A percentile compares a stretch with the other conserved stretches of the same genome.
Conservation (phyloP, 768 basidiomycete species). For the Pulveroboletus sp. region DNA sequence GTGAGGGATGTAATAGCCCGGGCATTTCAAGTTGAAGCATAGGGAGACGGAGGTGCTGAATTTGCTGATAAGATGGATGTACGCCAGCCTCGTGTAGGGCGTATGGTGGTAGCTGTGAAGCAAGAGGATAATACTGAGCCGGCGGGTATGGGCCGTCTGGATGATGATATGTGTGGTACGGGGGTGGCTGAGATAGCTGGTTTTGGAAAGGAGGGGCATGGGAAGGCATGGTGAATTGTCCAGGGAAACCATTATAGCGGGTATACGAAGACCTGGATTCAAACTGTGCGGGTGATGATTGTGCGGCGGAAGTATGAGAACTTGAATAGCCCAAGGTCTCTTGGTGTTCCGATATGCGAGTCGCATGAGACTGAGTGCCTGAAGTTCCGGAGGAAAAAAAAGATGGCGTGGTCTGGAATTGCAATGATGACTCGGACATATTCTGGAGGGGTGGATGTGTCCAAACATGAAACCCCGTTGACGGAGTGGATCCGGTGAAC, state of each 20-base stretch:
- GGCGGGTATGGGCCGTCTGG: constrained; percentile 40
- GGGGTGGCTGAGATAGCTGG: constrained; percentile 31
- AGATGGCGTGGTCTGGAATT: constrained; percentile 5
- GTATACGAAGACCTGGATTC: constrained; percentile 29
- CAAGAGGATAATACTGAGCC: constrained; percentile 40
- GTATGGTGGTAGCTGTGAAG: constrained; percentile 32
- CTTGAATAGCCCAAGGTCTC: not conserved
- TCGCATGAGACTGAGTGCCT: not conserved
- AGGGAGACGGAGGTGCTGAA: constrained; percentile 16
- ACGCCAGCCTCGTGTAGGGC: constrained; percentile 38
- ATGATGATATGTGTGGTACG: constrained; percentile 35
- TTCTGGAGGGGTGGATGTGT: not conserved
- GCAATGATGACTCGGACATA: constrained; percentile 1
- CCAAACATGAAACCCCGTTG: not conserved
- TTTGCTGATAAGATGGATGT: constrained; percentile 25
- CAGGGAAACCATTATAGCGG: constrained; percentile 36
- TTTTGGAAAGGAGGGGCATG: constrained; percentile 32
- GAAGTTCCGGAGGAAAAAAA: not conserved
- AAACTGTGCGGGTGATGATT: constrained; percentile 18
- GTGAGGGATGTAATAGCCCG: not conserved
- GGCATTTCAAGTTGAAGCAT: constrained; percentile 21
- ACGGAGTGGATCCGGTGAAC: not conserved
- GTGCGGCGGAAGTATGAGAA: constrained; percentile 22
- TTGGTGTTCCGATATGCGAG: not conserved
- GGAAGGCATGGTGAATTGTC: constrained; percentile 48